These are phyloP conservation scores for Nakazawaea molendinolei DNA, from an alignment of 805 yeast genomes.

Conservation along the genomic window DNA sequence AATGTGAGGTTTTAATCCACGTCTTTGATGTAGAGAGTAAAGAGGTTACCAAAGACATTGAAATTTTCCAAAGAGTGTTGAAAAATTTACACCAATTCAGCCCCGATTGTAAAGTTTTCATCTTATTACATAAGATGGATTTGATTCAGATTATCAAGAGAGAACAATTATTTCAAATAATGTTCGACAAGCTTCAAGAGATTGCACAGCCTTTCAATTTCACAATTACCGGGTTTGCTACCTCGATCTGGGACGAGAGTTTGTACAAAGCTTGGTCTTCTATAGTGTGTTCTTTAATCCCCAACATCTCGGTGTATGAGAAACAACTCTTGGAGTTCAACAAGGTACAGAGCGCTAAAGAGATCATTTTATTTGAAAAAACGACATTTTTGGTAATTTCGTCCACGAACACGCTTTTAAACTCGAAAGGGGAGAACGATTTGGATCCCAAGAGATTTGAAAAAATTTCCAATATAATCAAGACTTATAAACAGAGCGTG, in stretches of 20 bases:
- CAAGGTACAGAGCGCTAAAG: conserved; percentile 72
- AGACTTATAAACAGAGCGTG: conserved; percentile 89
- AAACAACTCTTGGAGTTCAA: conserved; percentile 69
- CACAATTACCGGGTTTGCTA: conserved; percentile 78
- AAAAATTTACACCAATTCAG: conserved; percentile 76
- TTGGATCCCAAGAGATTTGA: conserved; percentile 92
- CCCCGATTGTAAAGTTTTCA: conserved; percentile 88
- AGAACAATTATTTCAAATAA: conserved; percentile 73
- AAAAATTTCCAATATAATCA: conserved; percentile 87
- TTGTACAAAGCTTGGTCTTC: conserved; percentile 96
- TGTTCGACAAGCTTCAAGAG: conserved; percentile 75
- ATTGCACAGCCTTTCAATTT: conserved; percentile 64
- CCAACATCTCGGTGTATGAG: conserved; percentile 80
- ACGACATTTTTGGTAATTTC: conserved; percentile 85
- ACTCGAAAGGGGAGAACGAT: conserved; percentile 12
- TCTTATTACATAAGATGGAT: conserved; percentile 93
- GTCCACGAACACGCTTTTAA: conserved; percentile 33
- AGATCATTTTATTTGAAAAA: conserved; percentile 85
- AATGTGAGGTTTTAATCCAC: conserved; percentile 92
- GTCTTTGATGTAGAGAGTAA: conserved; percentile 95
- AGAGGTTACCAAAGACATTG: conserved; percentile 88
- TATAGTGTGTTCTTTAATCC: conserved; percentile 90
- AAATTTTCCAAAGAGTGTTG: conserved; percentile 79
- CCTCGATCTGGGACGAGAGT: conserved; percentile 96
- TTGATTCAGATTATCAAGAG: conserved; percentile 82